Evolutionary conservation across 768 basidiomycete genomes (phyloP).

Genomic region (Dacryopinax spathularia): DNA sequence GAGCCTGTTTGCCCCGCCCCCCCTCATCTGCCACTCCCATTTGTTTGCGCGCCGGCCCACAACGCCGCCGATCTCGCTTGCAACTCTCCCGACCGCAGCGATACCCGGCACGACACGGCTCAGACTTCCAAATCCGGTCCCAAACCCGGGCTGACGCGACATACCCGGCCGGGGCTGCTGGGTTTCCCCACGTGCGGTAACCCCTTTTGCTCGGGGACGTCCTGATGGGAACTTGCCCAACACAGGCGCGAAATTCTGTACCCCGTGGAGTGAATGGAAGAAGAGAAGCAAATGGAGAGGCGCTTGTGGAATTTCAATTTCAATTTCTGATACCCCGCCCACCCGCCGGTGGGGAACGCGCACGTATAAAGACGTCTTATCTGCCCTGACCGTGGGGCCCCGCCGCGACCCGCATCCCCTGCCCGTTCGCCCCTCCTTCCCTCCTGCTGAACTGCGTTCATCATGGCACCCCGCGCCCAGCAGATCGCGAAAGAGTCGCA

Average conservation of each 20-base stretch:
- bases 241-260: not conserved
- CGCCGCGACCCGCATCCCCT: not conserved
- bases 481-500: constrained; percentile 4
- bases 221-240: no score
- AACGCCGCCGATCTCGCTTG: not conserved
- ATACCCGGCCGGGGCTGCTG: no score
- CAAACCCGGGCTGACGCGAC: no score
- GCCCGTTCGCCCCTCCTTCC: not conserved
- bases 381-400: not conserved
- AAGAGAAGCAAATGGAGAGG: no score
- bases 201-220: no score
- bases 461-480: constrained; percentile 1
- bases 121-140: no score
- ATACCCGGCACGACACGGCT: no score
- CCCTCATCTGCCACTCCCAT: no score
- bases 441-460: not conserved
- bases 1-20: not conserved
- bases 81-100: no score
- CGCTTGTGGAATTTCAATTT: no score
- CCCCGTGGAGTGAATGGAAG: not conserved
- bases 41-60: not conserved
- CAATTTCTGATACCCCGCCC: constrained; percentile 1
- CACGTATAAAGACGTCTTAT: not conserved
- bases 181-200: no score
- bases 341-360: no score